Conservation (phyloP, 768 basidiomycete species). For the Lactifluus hygrophoroides region DNA sequence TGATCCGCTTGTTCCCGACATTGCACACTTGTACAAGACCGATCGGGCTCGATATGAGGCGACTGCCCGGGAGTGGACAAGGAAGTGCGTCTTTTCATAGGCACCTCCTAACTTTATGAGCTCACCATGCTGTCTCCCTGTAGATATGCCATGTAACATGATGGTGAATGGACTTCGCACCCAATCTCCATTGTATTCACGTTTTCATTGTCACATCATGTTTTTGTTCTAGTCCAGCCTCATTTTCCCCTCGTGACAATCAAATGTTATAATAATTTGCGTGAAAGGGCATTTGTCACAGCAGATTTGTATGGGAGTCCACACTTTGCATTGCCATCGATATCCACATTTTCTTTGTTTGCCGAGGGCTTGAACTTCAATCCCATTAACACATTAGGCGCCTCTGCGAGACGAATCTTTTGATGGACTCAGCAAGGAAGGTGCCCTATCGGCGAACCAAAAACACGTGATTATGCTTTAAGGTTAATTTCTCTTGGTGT, state of each 20-base stretch:
- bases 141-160: conserved; percentile 21
- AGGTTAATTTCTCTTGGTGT: too few relatives aligned
- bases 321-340: neutral
- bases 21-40: conserved; percentile 98
- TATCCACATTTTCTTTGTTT: neutral
- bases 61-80: conserved; percentile 98
- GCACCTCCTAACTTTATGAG: neutral
- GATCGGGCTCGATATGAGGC: conserved; percentile 96
- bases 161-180: conserved; percentile 3
- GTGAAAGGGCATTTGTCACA: neutral
- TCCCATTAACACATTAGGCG: neutral
- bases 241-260: conserved; percentile 13
- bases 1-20: conserved; percentile 97
- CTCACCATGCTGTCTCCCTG: neutral
- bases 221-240: conserved; percentile 12
- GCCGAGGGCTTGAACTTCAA: neutral
- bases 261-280: conserved; percentile 12
- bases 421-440: neutral
- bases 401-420: too few relatives aligned
- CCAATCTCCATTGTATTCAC: conserved; percentile 16
- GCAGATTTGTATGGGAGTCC: neutral
- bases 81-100: conserved; percentile 62
- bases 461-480: too few relatives aligned
- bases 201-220: conserved; percentile 15
- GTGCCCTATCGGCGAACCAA: too few relatives aligned